Percentiles rank a stretch among this genome's conserved stretches.
phyloP scores from a whole-genome alignment of 1,284 basidiomycete genomes.

The Vanrija sp. region DNA sequence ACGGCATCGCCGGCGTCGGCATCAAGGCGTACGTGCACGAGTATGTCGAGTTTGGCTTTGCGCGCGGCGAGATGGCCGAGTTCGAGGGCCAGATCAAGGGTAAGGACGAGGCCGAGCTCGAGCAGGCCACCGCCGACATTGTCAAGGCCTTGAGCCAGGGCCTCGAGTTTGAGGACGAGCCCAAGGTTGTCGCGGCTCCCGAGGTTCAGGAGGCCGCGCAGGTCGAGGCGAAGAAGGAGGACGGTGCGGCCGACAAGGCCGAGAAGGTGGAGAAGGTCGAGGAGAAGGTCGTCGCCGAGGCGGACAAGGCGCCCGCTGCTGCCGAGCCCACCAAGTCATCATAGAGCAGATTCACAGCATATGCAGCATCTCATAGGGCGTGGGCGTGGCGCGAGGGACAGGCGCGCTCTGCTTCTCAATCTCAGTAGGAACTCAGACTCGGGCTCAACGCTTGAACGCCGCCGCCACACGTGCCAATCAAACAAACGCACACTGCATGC shows the following conservation, averaged over 20 bases:
- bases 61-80: constrained; percentile 52
- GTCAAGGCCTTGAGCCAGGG: constrained; percentile 23
- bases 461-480: background rate
- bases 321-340: background rate
- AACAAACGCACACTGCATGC: background rate
- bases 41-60: constrained; percentile 64
- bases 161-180: constrained; percentile 13
- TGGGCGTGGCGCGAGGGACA: too few relatives aligned
- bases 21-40: constrained; percentile 78
- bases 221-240: background rate
- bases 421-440: too few relatives aligned
- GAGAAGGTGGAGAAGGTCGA: background rate
- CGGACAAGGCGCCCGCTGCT: background rate
- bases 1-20: constrained; percentile 80
- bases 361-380: background rate
- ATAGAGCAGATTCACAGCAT: background rate
- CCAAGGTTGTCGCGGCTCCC: background rate
- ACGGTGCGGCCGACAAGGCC: background rate
- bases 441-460: too few relatives aligned
- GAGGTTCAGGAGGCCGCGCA: background rate
- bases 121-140: constrained; percentile 23
- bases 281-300: background rate
- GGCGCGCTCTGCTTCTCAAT: too few relatives aligned
- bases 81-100: constrained; percentile 12
- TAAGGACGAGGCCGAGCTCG: constrained; percentile 12